These are phyloP conservation scores for Aspergillus fumigatus DNA, from an alignment of 2,329 filamentous ascomycete species.

Conservation along the genomic window DNA sequence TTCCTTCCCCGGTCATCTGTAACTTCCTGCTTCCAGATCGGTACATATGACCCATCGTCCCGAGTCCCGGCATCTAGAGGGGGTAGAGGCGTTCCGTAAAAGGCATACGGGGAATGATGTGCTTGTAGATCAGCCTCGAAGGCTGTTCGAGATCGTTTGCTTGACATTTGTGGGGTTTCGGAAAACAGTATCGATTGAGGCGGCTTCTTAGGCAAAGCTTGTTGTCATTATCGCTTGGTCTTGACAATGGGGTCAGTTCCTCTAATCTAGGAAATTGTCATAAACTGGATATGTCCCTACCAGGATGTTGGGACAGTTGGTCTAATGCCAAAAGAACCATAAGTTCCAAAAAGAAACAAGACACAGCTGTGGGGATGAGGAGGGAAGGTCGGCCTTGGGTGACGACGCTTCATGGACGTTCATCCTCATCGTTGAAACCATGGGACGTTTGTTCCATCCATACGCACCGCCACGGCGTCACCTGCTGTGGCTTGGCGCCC, in stretches of 20 bases:
- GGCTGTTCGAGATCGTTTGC: conserved; percentile 71
- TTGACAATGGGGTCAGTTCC: neutral
- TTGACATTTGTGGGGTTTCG: conserved; percentile 54
- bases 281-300: neutral
- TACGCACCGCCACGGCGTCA: neutral
- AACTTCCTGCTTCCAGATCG: conserved; percentile 98
- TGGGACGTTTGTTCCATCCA: neutral
- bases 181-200: neutral
- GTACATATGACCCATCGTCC: conserved; percentile 88
- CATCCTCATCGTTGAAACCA: neutral
- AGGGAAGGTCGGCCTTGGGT: neutral
- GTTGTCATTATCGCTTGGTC: neutral
- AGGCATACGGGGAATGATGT: conserved; percentile 66
- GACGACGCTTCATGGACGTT: neutral
- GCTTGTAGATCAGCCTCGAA: conserved; percentile 71
- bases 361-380: neutral
- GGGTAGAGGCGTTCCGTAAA: conserved; percentile 82
- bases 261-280: neutral
- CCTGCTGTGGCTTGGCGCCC: neutral
- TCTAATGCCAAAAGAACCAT: neutral
- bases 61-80: conserved; percentile 68
- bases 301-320: neutral
- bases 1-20: conserved; percentile 87
- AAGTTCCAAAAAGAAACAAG: neutral
- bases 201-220: neutral